These are phyloP conservation scores for Jaenimonas drosophilae DNA, from an alignment of 208 protist genomes.

Conservation along the genomic window DNA sequence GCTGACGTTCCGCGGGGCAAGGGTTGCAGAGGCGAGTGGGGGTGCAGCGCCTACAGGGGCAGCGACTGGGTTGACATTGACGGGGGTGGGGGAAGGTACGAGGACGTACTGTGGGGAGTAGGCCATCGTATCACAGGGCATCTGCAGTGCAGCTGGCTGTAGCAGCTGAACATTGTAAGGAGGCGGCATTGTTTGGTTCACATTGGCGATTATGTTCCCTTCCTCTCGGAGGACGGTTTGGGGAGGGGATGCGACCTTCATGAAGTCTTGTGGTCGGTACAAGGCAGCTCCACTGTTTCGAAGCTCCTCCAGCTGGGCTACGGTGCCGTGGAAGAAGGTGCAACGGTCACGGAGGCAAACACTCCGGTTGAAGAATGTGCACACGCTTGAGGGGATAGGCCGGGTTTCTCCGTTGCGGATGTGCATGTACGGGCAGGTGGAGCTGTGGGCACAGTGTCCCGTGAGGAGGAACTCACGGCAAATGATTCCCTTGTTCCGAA, in stretches of 20 bases:
- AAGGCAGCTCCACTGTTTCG: slow-evolving; percentile 16
- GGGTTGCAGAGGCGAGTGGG: too few relatives aligned
- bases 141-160: too few relatives aligned
- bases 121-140: too few relatives aligned
- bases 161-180: too few relatives aligned
- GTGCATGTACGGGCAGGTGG: slow-evolving; percentile 70
- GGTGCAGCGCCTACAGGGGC: too few relatives aligned
- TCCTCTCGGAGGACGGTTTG: slow-evolving; percentile 20
- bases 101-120: too few relatives aligned
- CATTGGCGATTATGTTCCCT: slow-evolving; percentile 17
- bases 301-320: slow-evolving; percentile 43
- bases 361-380: slow-evolving; percentile 53
- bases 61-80: too few relatives aligned
- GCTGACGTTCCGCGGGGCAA: too few relatives aligned
- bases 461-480: slow-evolving; percentile 40
- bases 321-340: slow-evolving; percentile 66
- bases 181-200: too few relatives aligned
- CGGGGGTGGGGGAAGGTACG: too few relatives aligned
- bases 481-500: slow-evolving; percentile 73
- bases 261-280: slow-evolving; percentile 65
- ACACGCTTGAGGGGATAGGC: slow-evolving; percentile 46
- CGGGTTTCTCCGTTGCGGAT: slow-evolving; percentile 46
- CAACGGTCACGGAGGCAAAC: slow-evolving; percentile 64
- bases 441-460: slow-evolving; percentile 17
- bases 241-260: slow-evolving; percentile 49